Evolutionary conservation across 2,329 filamentous ascomycete species (phyloP).

Genomic region (Thielaviopsis musarum): DNA sequence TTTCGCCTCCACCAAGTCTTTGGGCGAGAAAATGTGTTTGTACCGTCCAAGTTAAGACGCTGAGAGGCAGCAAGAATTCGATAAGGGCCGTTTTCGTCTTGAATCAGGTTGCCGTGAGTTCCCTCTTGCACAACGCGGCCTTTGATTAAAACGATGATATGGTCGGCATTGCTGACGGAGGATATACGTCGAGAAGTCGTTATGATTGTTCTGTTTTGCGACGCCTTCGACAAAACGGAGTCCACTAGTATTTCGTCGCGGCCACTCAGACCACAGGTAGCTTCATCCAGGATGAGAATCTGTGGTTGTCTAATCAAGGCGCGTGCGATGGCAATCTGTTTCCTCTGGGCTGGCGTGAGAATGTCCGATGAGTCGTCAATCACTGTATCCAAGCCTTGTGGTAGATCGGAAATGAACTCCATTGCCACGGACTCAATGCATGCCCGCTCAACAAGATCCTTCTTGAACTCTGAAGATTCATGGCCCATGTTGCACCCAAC

Average conservation of each 20-base stretch:
- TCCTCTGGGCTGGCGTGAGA: constrained; percentile 48
- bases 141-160: constrained; percentile 48
- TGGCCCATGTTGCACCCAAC: constrained; percentile 22
- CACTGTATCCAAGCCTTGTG: constrained; percentile 17
- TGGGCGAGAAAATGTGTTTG: constrained; percentile 7
- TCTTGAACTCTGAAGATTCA: constrained; percentile 36
- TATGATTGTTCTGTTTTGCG: constrained; percentile 41
- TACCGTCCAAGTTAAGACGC: constrained; percentile 13
- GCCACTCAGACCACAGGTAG: constrained; percentile 36
- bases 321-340: constrained; percentile 43
- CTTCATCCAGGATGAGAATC: constrained; percentile 50
- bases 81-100: constrained; percentile 25
- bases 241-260: constrained; percentile 33
- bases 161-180: constrained; percentile 41
- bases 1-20: constrained; percentile 10
- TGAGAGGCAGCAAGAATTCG: constrained; percentile 24
- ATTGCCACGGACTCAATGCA: constrained; percentile 33
- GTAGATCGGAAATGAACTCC: constrained; percentile 33
- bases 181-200: constrained; percentile 43
- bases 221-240: constrained; percentile 33
- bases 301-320: constrained; percentile 25
- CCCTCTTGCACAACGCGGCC: constrained; percentile 46
- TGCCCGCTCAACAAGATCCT: constrained; percentile 26
- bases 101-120: constrained; percentile 37
- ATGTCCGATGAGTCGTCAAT: constrained; percentile 41